A percentile compares a stretch with the other conserved stretches of the same genome.
phyloP scores from a whole-genome alignment of 2,329 filamentous ascomycete genomes.

The Epichloe uncinata region DNA sequence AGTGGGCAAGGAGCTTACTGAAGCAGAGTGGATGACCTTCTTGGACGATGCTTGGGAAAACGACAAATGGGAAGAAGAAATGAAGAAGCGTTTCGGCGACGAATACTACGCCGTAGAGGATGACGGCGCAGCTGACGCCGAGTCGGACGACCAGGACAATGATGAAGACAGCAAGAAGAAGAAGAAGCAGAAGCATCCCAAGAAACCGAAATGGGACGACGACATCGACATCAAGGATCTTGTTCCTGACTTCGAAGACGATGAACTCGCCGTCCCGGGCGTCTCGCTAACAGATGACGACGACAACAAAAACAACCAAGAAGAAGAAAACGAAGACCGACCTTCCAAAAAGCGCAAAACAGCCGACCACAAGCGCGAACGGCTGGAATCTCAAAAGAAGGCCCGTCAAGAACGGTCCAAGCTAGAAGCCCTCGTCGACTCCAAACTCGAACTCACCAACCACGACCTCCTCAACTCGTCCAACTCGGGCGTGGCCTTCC shows the following conservation, averaged over 20 bases:
- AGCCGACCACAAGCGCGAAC: slow-evolving; percentile 46
- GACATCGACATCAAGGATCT: slow-evolving; percentile 96
- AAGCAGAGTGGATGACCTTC: slow-evolving; percentile 75
- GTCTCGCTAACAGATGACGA: slow-evolving; percentile 38
- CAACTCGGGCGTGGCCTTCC: slow-evolving; percentile 45
- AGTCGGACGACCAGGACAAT: slow-evolving; percentile 47
- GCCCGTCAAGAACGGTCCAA: slow-evolving; percentile 70
- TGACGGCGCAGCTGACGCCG: slow-evolving; percentile 41
- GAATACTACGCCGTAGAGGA: slow-evolving; percentile 72
- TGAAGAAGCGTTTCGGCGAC: slow-evolving; percentile 78
- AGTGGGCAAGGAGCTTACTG: slow-evolving; percentile 47
- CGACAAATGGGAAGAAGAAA: slow-evolving; percentile 79
- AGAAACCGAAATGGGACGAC: slow-evolving; percentile 73
- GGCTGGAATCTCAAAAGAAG: slow-evolving; percentile 48
- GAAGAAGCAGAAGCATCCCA: slow-evolving; percentile 32
- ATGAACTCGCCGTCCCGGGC: slow-evolving; percentile 32
- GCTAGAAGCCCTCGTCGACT: slow-evolving; percentile 76
- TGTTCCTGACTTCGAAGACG: slow-evolving; percentile 71
- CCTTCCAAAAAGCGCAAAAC: slow-evolving; percentile 48
- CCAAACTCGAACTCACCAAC: slow-evolving; percentile 61
- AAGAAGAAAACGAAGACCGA: slow-evolving; percentile 29
- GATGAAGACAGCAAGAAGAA: slow-evolving; percentile 42
- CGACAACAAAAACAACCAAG: slow-evolving; percentile 17
- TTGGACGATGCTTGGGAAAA: slow-evolving; percentile 84
- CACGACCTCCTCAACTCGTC: slow-evolving; percentile 37